phyloP scores from a whole-genome alignment of 805 yeast species.

The Candida ovalis region DNA sequence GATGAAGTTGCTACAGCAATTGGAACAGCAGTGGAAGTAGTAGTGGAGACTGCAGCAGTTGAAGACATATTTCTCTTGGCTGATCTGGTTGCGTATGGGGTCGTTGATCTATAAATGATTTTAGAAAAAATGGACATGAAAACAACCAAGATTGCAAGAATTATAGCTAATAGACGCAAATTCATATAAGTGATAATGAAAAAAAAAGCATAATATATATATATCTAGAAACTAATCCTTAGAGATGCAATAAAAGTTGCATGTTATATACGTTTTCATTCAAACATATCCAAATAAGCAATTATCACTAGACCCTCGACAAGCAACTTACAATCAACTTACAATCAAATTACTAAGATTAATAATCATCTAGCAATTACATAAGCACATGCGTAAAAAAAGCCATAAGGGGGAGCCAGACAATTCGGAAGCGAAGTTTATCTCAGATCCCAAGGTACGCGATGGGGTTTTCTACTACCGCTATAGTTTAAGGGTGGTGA shows the following conservation, averaged over 20 bases:
- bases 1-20: not conserved
- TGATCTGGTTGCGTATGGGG: not conserved
- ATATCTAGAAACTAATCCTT: too few relatives aligned
- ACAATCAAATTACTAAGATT: conserved; percentile 1
- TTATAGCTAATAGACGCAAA: conserved; percentile 2
- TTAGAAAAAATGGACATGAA: conserved; percentile 15
- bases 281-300: too few relatives aligned
- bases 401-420: too few relatives aligned
- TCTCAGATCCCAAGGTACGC: not conserved
- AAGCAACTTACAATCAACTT: too few relatives aligned
- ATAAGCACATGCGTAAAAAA: not conserved
- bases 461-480: too few relatives aligned
- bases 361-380: not conserved
- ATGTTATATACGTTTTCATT: too few relatives aligned
- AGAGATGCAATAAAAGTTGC: too few relatives aligned
- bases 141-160: conserved; percentile 6
- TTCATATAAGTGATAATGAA: conserved; percentile 3
- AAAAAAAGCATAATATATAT: not conserved
- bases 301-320: too few relatives aligned
- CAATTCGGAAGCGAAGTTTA: not conserved
- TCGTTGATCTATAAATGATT: conserved; percentile 1
- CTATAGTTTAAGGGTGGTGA: too few relatives aligned
- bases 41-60: not conserved
- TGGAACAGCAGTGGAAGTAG: not conserved
- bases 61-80: not conserved